Percentiles rank a stretch among this genome's conserved stretches.
These are phyloP conservation scores for Zizania palustris DNA, from an alignment of 202 grass and related monocot species.

Conservation along the genomic window DNA sequence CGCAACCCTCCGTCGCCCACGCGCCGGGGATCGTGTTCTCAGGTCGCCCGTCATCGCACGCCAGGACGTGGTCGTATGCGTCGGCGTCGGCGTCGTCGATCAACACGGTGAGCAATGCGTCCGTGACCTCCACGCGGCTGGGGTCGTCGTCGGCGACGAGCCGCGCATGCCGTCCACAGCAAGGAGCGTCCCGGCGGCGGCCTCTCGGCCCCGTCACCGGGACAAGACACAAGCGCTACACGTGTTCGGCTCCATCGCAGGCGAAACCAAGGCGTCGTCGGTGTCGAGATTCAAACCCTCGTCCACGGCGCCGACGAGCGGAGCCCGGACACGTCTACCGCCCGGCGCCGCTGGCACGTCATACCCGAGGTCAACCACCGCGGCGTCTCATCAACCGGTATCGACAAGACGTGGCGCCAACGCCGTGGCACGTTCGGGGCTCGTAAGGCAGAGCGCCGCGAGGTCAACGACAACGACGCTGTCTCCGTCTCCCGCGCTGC, in stretches of 20 bases:
- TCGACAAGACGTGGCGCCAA: constrained; percentile 32
- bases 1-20: background rate
- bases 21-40: background rate
- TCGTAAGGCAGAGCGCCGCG: constrained; percentile 1
- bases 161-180: constrained; percentile 13
- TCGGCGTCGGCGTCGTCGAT: constrained; percentile 34
- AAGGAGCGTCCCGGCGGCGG: background rate
- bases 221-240: background rate
- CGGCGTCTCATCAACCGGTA: background rate
- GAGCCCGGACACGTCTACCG: background rate
- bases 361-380: constrained; percentile 18
- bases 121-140: background rate
- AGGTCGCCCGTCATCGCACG: background rate
- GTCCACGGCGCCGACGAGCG: background rate
- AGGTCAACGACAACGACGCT: constrained; percentile 32
- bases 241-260: background rate
- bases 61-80: constrained; percentile 6
- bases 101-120: constrained; percentile 21
- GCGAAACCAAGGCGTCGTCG: background rate
- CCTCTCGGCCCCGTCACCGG: background rate
- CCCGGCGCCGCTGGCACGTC: background rate
- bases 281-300: background rate
- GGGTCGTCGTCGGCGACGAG: constrained; percentile 6
- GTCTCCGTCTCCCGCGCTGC: background rate
- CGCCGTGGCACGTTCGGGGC: constrained; percentile 29